These are phyloP conservation scores for Podila verticillata DNA, from an alignment of 192 early-diverging fungal genomes.

Conservation along the genomic window DNA sequence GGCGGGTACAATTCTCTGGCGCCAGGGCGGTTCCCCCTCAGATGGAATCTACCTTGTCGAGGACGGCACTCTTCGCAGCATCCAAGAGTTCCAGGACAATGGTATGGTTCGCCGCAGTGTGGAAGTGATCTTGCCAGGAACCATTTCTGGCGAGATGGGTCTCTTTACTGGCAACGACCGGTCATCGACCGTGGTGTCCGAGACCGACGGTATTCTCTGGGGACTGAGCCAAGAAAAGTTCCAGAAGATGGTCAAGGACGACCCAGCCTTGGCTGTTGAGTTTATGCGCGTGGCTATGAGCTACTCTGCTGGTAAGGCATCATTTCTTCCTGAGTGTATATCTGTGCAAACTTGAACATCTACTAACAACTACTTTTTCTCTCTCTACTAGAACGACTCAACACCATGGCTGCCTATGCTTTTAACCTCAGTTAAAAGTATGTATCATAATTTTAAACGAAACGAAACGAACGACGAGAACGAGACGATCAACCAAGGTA, in stretches of 20 bases:
- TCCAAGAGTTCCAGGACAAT: constrained; percentile 50
- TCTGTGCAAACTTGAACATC: no score
- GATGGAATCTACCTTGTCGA: constrained; percentile 82
- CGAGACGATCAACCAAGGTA: no score
- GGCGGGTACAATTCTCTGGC: constrained; percentile 74
- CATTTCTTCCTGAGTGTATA: neutral
- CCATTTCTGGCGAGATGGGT: constrained; percentile 88
- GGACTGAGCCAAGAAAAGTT: constrained; percentile 70
- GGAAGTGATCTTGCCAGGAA: constrained; percentile 92
- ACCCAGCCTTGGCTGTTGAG: constrained; percentile 77
- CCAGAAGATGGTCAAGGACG: constrained; percentile 69
- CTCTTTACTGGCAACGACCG: constrained; percentile 71
- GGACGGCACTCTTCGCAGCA: constrained; percentile 63
- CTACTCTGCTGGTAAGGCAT: constrained; percentile 69
- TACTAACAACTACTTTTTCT: neutral
- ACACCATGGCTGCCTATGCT: constrained; percentile 42
- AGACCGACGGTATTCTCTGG: constrained; percentile 79
- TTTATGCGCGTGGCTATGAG: constrained; percentile 84
- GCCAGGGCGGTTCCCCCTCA: constrained; percentile 61
- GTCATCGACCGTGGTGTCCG: constrained; percentile 68
- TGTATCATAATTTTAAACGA: no score
- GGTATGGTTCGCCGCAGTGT: constrained; percentile 46
- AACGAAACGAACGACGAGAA: no score
- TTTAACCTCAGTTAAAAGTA: constrained; percentile 33
- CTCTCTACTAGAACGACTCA: constrained; percentile 28